Base-by-base conservation (phyloP, 495 filamentous ascomycete species). In the Daldinia vernicosa region DNA sequence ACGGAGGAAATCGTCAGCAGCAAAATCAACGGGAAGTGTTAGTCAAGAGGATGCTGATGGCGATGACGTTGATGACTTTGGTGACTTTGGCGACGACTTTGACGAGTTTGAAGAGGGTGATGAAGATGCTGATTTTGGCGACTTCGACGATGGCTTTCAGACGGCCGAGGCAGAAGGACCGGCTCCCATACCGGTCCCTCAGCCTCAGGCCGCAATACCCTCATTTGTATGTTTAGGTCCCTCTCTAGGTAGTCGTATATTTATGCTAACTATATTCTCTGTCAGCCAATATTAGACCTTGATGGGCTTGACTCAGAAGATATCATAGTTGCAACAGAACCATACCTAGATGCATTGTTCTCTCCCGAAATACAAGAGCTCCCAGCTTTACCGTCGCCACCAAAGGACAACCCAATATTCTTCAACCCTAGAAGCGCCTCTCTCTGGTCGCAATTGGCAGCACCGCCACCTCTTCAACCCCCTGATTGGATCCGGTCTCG, bases 401-500 rank as follows among this genome's bases (percentile, higher is more conserved):
- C 79, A 11, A 80, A 80, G 67, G 83, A 84, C 37, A 83, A 85
- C 67, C 83, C 88, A 32, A 85, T 89, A 60, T 93, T 93, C 79
- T 84, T 90, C 57, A 88, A 87, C n/a, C 83, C 87, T 22, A 81
- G 88, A 58, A 95, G 92, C 70, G 87, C 91, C 69, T 97, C 96
- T 4, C 87, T 99, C 39, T 99, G 95, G 95, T 92, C 93, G 30
- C 96, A 99, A 80, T 89, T 99, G 32, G 91, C 96, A 17, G 94
- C 95, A 2, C 95, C 95, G 22, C 95, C 95, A 0, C 94, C 95
- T 3, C 88, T 98, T 28, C 94, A 97, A 77, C 96, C 95, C 1
- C 95, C 96, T 0, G 95, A 99, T 80, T 99, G 95, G 95, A 93
- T 97, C 66, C 93, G 96, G 63, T 97, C 93, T 54, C 93, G 95